These are phyloP conservation scores for Xerocomellus chrysenteron DNA, from an alignment of 768 basidiomycete genomes.

Conservation along the genomic window DNA sequence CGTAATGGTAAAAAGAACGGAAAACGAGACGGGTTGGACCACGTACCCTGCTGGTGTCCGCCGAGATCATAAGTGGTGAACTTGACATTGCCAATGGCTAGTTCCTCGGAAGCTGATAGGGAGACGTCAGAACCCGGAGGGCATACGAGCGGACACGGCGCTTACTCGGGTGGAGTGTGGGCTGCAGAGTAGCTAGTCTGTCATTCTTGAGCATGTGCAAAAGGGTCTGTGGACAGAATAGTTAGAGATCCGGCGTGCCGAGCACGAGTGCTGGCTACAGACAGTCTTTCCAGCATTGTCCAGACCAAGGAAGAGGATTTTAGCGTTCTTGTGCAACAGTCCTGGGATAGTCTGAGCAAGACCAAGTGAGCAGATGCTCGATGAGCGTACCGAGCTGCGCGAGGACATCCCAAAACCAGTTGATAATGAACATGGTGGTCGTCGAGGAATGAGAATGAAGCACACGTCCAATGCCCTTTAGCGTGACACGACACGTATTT, in stretches of 20 bases:
- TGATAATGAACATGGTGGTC: slow-evolving; percentile 72
- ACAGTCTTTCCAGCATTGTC: slow-evolving; percentile 99
- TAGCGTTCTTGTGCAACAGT: slow-evolving; percentile 95
- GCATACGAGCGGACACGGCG: slow-evolving; percentile 8
- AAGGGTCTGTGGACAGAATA: slow-evolving; percentile 60
- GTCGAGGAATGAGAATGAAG: slow-evolving; percentile 21
- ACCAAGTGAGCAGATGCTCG: neutral
- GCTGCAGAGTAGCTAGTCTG: slow-evolving; percentile 94
- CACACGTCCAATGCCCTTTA: slow-evolving; percentile 15
- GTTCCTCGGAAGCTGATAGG: slow-evolving; percentile 87
- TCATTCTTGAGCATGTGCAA: slow-evolving; percentile 99
- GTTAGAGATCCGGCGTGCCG: slow-evolving; percentile 5
- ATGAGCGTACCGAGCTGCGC: slow-evolving; percentile 77
- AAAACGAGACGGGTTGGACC: neutral
- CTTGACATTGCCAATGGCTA: slow-evolving; percentile 98
- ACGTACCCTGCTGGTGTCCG: slow-evolving; percentile 91
- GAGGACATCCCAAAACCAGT: slow-evolving; percentile 98
- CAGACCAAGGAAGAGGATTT: slow-evolving; percentile 97
- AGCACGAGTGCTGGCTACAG: slow-evolving; percentile 25
- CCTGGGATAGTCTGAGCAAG: slow-evolving; percentile 45
- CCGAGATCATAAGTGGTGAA: slow-evolving; percentile 99
- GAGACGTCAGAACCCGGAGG: slow-evolving; percentile 6
- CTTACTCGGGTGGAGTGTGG: slow-evolving; percentile 96
- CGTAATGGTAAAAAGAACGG: neutral
- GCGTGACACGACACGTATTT: slow-evolving; percentile 21